Conservation (phyloP, 108 stramenopile species). For the Fragilaria radians region DNA sequence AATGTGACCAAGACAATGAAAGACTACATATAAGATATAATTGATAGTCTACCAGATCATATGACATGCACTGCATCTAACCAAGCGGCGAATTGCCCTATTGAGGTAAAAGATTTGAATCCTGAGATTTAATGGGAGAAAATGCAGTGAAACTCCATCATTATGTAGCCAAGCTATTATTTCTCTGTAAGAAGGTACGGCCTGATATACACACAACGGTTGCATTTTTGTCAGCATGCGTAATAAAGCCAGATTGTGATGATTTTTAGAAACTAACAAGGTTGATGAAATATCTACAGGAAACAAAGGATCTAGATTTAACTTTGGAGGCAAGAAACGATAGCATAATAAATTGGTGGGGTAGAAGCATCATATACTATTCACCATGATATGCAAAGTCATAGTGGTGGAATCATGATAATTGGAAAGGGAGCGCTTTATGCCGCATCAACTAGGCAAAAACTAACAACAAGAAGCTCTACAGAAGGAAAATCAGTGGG, state of each 20-base stretch:
- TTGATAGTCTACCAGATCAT: conserved; percentile 13
- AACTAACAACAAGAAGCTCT: too few species aligned
- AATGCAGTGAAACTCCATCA: background rate
- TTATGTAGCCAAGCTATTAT: conserved; percentile 17
- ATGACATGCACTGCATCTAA: conserved; percentile 11
- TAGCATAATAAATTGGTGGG: conserved; percentile 29
- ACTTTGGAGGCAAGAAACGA: conserved; percentile 9
- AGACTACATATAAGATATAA: conserved; percentile 9
- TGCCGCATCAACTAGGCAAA: too few species aligned
- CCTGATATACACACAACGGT: conserved; percentile 23
- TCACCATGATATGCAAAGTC: too few species aligned
- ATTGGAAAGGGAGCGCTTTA: too few species aligned
- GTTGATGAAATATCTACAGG: conserved; percentile 31
- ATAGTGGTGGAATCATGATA: too few species aligned
- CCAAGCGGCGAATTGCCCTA: conserved; percentile 25
- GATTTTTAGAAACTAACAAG: conserved; percentile 36
- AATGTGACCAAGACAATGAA: conserved; percentile 16
- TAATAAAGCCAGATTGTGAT: conserved; percentile 28
- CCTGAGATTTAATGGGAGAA: background rate
- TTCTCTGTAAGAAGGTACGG: conserved; percentile 16
- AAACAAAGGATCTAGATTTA: conserved; percentile 14
- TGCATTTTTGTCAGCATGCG: conserved; percentile 42
- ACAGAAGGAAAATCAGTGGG: too few species aligned
- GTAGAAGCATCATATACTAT: conserved; percentile 48
- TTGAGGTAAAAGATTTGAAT: conserved; percentile 13